Conservation (phyloP, 1,284 basidiomycete genomes). For the Omphalotus olearius region DNA sequence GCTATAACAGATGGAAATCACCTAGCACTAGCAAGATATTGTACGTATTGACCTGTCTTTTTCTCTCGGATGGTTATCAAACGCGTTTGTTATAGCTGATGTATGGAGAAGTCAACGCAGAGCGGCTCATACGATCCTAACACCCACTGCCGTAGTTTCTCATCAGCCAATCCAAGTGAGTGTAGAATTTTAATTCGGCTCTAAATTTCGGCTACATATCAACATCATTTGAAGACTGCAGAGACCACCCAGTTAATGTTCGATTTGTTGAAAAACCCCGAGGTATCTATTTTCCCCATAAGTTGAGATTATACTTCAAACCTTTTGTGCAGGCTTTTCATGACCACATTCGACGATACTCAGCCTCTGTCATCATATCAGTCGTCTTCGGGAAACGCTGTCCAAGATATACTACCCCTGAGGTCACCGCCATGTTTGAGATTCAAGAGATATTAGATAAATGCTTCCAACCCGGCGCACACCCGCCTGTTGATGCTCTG, state of each 20-base stretch:
- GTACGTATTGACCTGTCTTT: neutral
- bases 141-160: constrained; percentile 11
- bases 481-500: constrained; percentile 24
- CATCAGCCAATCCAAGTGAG: constrained; percentile 23
- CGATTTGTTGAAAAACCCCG: constrained; percentile 13
- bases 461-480: constrained; percentile 23
- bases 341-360: constrained; percentile 22
- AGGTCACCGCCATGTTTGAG: constrained; percentile 22
- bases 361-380: constrained; percentile 26
- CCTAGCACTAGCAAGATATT: constrained; percentile 3
- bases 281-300: constrained; percentile 8
- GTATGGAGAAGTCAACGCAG: constrained; percentile 8
- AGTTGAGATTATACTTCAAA: neutral
- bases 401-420: constrained; percentile 20
- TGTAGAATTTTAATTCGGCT: neutral
- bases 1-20: constrained; percentile 5
- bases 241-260: neutral
- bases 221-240: constrained; percentile 12
- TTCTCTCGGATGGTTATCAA: neutral
- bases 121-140: constrained; percentile 13
- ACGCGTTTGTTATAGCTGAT: neutral
- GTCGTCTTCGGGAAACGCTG: constrained; percentile 26
- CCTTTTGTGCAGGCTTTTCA: constrained; percentile 19
- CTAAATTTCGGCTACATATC: neutral
- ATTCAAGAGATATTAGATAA: constrained; percentile 20